These are phyloP conservation scores for Colletotrichum horii DNA, from an alignment of 2,329 filamentous ascomycete genomes.

Conservation along the genomic window DNA sequence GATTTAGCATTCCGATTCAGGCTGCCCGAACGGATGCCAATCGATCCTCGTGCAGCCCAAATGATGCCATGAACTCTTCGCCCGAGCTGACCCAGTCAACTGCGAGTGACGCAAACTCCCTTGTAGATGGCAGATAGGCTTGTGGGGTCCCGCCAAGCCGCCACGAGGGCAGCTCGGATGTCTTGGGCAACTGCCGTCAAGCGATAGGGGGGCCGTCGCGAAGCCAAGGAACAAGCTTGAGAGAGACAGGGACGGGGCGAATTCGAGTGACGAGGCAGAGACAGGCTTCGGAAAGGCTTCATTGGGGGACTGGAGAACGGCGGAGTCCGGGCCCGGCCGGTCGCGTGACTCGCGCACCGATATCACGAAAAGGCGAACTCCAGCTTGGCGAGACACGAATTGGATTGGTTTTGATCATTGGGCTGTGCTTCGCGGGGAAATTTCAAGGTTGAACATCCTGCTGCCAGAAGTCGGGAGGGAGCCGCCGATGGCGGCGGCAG, in stretches of 20 bases:
- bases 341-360: neutral
- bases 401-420: neutral
- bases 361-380: neutral
- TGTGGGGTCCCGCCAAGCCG: conserved; percentile 9
- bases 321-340: neutral
- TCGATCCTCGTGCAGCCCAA: neutral
- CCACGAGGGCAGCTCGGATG: neutral
- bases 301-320: neutral
- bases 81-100: neutral
- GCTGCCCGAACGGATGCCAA: neutral
- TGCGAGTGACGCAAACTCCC: neutral
- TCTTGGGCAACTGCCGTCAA: neutral
- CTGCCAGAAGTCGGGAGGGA: neutral
- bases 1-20: neutral
- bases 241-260: neutral
- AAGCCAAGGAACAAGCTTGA: neutral
- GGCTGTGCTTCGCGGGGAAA: neutral
- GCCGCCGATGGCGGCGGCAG: neutral
- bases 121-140: neutral
- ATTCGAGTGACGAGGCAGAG: neutral
- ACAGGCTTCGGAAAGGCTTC: neutral
- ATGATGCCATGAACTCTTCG: neutral
- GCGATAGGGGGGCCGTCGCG: neutral
- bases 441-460: neutral
- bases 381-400: neutral